These are phyloP conservation scores for Avena atlantica DNA, from an alignment of 176 grass and related monocot genomes.

Conservation along the genomic window DNA sequence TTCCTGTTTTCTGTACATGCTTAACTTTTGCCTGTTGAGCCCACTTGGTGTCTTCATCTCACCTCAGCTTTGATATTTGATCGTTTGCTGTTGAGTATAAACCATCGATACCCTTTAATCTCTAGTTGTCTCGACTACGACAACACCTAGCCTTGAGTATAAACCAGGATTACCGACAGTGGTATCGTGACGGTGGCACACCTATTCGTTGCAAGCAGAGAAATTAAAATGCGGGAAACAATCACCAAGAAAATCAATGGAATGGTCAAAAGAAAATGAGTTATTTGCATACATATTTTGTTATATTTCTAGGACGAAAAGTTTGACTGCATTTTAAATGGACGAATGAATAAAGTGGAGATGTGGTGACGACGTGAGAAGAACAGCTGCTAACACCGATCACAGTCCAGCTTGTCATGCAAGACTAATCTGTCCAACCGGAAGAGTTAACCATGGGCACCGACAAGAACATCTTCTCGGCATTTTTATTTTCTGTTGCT, in stretches of 20 bases:
- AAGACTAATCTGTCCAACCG: slow-evolving; percentile 18
- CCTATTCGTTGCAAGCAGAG: not conserved
- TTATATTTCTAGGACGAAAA: not conserved
- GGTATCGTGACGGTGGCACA: not conserved
- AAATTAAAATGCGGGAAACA: not conserved
- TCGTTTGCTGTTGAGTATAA: not conserved
- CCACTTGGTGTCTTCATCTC: too few species aligned
- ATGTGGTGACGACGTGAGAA: slow-evolving; percentile 30
- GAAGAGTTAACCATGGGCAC: slow-evolving; percentile 25
- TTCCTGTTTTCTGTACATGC: too few species aligned
- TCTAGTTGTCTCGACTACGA: not conserved
- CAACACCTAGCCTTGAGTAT: not conserved
- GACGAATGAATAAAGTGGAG: not conserved
- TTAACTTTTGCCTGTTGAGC: too few species aligned
- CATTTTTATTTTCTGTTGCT: not conserved
- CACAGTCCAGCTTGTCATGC: not conserved
- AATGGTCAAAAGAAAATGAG: not conserved
- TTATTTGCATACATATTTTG: not conserved
- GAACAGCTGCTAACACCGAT: not conserved
- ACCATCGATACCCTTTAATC: not conserved
- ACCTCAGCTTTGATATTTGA: too few species aligned
- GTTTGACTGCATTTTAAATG: slow-evolving; percentile 11
- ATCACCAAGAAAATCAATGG: not conserved
- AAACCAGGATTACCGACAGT: not conserved
- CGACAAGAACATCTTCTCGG: not conserved